Evolutionary conservation across 1,139 yeast genomes (phyloP), one percentile per base, ranked within the genome.

Genomic region (Hansenula lynferdii): DNA sequence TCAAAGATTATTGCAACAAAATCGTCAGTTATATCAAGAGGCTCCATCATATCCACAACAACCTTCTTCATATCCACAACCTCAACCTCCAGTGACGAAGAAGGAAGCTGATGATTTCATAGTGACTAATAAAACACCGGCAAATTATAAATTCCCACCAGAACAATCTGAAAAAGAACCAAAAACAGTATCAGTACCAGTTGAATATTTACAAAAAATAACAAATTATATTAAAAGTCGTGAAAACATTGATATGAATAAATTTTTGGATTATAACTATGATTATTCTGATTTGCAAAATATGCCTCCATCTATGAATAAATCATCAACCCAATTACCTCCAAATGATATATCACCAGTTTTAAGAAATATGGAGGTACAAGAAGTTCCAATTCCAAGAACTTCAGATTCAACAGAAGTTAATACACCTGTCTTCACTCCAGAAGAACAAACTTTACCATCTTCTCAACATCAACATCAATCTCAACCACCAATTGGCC

Each of bases 131-230:
- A 51, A 60, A 33, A 59, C 62, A 31, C 77, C 77, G 2, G 61
- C 55, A 33, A 54, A 67, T 7, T 73, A 71, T 50, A 72, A 71
- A 47, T 74, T 74, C 46, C 79, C 79, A 23, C 47, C 51, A 39
- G 19, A 45, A 28, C 23, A 42, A 17, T 11, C 32, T 2, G 59
- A n/a, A 19, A 15, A 7, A 12, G n/a, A n/a, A n/a, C 32, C 16
- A 40, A 39, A 52, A 18, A 59, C 62, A 1, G 68, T 66, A 36
- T 56, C 51, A 31, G 72, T 67, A 34, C 64, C 73, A 1, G 73
- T 66, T 3, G 70, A 65, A 42, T 70, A 70, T 45, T 57, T 72
- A 34, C 75, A 72, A 48, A 67, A 65, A 28, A 52, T 70, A 34
- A 45, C 50, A 2, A 40, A 42, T 9, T 41, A 51, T 43, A 43